Evolutionary conservation across 2,329 filamentous ascomycete genomes (phyloP).

Genomic region (Eutypella sp.): DNA sequence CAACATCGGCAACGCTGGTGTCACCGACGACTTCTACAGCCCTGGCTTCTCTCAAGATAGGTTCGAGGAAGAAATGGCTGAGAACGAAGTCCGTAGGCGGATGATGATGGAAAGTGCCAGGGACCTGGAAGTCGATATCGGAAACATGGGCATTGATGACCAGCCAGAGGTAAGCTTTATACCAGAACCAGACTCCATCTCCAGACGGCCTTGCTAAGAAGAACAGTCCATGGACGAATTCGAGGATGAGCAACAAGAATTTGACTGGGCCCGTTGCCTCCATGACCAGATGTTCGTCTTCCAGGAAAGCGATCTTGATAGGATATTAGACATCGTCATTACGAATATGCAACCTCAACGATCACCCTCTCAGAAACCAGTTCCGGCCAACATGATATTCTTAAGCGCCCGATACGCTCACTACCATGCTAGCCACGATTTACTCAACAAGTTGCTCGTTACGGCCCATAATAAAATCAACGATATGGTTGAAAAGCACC

Average conservation of each 20-base stretch:
- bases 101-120: conserved; percentile 99
- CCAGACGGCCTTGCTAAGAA: conserved; percentile 20
- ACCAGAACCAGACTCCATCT: conserved; percentile 7
- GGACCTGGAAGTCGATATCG: conserved; percentile 92
- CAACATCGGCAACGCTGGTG: conserved; percentile 73
- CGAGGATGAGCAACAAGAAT: conserved; percentile 86
- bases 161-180: conserved; percentile 73
- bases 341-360: conserved; percentile 97
- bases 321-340: conserved; percentile 91
- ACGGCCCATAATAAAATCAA: conserved; percentile 96
- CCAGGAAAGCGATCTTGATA: conserved; percentile 86
- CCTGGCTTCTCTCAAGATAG: conserved; percentile 86
- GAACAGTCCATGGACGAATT: conserved; percentile 66
- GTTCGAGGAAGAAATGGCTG: conserved; percentile 95
- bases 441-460: conserved; percentile 74
- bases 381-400: conserved; percentile 95
- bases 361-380: conserved; percentile 93
- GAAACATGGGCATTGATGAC: conserved; percentile 93
- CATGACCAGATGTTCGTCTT: conserved; percentile 99
- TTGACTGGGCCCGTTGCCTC: conserved; percentile 89
- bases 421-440: conserved; percentile 84
- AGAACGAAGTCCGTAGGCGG: conserved; percentile 88
- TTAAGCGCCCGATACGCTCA: conserved; percentile 93
- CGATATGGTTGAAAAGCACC: conserved; percentile 86
- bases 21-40: conserved; percentile 88